Percentiles rank a stretch among this genome's conserved stretches.
These are phyloP conservation scores for Pythium pyrilobum DNA, from an alignment of 352 stramenopile species.

Conservation along the genomic window DNA sequence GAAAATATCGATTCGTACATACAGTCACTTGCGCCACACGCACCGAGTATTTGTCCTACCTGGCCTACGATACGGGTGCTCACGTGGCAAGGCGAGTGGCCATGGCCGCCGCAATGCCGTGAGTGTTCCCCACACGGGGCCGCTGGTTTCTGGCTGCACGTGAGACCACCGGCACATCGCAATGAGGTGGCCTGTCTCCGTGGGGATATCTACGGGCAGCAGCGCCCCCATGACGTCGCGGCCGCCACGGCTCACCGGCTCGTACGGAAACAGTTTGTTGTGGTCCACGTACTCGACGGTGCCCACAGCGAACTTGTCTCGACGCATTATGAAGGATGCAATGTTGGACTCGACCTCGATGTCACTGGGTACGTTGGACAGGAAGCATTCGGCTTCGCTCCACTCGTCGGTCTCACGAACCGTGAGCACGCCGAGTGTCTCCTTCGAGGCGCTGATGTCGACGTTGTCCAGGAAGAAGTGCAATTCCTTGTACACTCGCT, in stretches of 20 bases:
- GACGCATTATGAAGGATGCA: not conserved
- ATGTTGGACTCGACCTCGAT: conserved; percentile 4
- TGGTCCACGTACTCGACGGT: conserved; percentile 10
- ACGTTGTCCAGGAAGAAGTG: not conserved
- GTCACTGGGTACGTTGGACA: not conserved
- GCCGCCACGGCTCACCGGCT: not conserved
- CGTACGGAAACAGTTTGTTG: conserved; percentile 9
- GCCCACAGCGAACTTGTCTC: not conserved
- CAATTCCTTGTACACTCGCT: conserved; percentile 8
- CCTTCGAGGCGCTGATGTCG: conserved; percentile 9
- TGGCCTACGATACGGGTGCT: too few species aligned
- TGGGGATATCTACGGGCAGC: not conserved
- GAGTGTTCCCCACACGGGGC: not conserved
- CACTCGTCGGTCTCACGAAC: conserved; percentile 12
- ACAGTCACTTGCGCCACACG: too few species aligned
- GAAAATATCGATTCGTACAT: too few species aligned
- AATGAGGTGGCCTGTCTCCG: not conserved
- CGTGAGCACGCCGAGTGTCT: conserved; percentile 4
- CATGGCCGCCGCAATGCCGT: too few species aligned
- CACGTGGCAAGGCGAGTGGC: too few species aligned
- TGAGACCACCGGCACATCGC: conserved; percentile 1
- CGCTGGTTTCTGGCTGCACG: not conserved
- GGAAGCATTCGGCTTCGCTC: not conserved
- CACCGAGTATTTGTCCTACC: too few species aligned
- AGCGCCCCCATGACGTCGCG: not conserved